phyloP scores from a whole-genome alignment of 2,329 filamentous ascomycete species.

The Rugonectria rugulosa region DNA sequence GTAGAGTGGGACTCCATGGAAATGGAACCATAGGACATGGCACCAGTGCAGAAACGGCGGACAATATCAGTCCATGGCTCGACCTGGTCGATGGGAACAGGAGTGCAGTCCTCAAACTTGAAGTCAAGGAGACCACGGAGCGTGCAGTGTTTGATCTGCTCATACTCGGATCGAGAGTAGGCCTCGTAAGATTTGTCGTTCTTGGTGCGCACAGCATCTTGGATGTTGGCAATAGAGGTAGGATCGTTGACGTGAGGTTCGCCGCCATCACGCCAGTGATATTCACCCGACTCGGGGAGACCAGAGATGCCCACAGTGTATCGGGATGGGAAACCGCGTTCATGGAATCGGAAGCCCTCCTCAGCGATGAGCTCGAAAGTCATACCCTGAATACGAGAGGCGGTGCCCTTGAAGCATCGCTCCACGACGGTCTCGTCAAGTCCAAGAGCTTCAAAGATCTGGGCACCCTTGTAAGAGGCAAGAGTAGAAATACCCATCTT shows the following conservation, averaged over 20 bases:
- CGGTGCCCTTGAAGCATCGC: conserved; percentile 92
- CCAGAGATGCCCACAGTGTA: conserved; percentile 79
- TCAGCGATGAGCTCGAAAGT: conserved; percentile 94
- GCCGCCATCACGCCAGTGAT: conserved; percentile 97
- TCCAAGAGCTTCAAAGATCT: conserved; percentile 96
- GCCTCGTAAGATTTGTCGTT: conserved; percentile 99
- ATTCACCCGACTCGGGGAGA: conserved; percentile 91
- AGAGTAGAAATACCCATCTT: conserved; percentile 99
- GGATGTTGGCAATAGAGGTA: conserved; percentile 92
- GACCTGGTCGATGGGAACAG: conserved; percentile 94
- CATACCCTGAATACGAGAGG: conserved; percentile 91
- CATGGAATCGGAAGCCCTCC: conserved; percentile 93
- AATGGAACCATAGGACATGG: conserved; percentile 98
- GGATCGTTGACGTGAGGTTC: conserved; percentile 97
- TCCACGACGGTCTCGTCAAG: conserved; percentile 92
- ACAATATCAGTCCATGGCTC: conserved; percentile 99
- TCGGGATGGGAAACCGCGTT: conserved; percentile 87
- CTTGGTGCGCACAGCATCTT: conserved; percentile 95
- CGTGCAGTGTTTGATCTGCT: conserved; percentile 96
- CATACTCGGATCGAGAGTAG: conserved; percentile 91
- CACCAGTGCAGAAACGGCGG: conserved; percentile 93
- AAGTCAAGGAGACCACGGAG: conserved; percentile 94
- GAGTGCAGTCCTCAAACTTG: conserved; percentile 85
- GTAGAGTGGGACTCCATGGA: conserved; percentile 99
- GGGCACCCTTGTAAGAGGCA: conserved; percentile 95